Evolutionary conservation across 306 rosid genomes (phyloP), one percentile per base, ranked within the genome.

Genomic region (Lagenaria siceraria): DNA sequence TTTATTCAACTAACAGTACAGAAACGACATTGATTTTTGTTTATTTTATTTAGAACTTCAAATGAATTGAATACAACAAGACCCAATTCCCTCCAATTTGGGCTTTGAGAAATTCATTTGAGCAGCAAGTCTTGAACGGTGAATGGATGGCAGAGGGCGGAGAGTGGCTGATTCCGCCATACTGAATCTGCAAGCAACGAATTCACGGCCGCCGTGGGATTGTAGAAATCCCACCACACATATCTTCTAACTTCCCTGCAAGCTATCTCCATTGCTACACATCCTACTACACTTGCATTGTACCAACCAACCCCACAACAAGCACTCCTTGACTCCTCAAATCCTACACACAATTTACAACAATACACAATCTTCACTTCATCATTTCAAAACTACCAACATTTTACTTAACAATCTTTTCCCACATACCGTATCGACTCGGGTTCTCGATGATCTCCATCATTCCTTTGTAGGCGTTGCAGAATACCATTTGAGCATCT

Each of bases 191-290:
- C 94, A 27, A 91, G 68, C 85, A 94, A 86, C 70, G 88, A 59
- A 85, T 94, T 84, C 29, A 90, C 92, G n/a, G 87, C 87, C 43
- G 9, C 58, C 53, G 96, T 88, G 12, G 98, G 98, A 77, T 85
- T 88, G 78, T 86, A 84, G 21, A 88, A 73, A 77, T 93, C 98
- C 98, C 98, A 93, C 97, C 98, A 93, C 40, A 93, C 79, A 79
- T 87, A 82, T 24, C 69, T 80, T 55, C 87, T 78, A 35, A 81
- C 76, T 68, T 84, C 69, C 33, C 78, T 52, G 58, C 98, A 91
- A 1, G 90, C 86, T 81, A 83, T 85, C 33, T 90, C 97, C 80
- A 40, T 79, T 15, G 97, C 88, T 46, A 93, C 76, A n/a, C 98
- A 93, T 68, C 97, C 97, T 31, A 91, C 40, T 31, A 90, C 42